Percentiles rank a stretch among this genome's conserved stretches.
Evolutionary conservation across 257 asterid species (phyloP).

Genomic region (Anisodus tanguticus): DNA sequence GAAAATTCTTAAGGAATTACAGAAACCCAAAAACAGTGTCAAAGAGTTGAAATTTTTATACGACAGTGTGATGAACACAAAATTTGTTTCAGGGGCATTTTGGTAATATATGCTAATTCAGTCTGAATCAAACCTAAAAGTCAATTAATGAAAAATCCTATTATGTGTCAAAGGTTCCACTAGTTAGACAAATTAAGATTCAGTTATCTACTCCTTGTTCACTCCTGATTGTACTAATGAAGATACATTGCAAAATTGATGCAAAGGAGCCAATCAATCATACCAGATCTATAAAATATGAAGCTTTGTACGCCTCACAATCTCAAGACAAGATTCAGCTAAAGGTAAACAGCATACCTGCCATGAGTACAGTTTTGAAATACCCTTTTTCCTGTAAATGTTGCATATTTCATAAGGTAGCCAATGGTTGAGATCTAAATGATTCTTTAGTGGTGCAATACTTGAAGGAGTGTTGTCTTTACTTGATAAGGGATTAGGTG

Average conservation of each 20-base stretch:
- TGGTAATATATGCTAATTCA: not conserved
- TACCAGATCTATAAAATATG: not conserved
- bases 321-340: conserved; percentile 30
- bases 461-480: conserved; percentile 70
- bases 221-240: conserved; percentile 10
- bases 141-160: not conserved
- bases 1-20: not conserved
- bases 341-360: conserved; percentile 61
- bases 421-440: conserved; percentile 77
- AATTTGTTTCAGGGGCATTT: not conserved
- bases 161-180: not conserved
- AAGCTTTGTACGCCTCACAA: conserved; percentile 17
- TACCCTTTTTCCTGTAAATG: conserved; percentile 79
- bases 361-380: conserved; percentile 83
- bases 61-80: not conserved
- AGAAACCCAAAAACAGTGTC: not conserved
- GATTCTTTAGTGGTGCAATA: conserved; percentile 50
- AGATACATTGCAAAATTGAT: conserved; percentile 6
- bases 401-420: conserved; percentile 90
- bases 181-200: not conserved
- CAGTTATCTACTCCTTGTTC: not conserved
- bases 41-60: not conserved
- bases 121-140: not conserved
- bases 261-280: not conserved
- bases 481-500: conserved; percentile 44